Evolutionary conservation across 768 basidiomycete genomes (phyloP).

Genomic region (Suillus ampliporus): DNA sequence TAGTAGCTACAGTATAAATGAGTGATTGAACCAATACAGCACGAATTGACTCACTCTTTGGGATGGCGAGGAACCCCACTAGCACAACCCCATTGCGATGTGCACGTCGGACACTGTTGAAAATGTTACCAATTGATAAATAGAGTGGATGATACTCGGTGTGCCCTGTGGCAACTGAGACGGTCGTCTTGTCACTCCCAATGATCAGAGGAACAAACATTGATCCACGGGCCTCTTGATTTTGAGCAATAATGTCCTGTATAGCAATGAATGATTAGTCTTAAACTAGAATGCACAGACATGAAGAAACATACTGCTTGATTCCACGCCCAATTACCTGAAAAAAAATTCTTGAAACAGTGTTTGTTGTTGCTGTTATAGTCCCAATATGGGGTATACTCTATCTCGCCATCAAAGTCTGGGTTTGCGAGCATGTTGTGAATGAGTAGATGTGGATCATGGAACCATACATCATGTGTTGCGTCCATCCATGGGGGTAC

Average conservation of each 20-base stretch:
- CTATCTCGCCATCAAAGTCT: constrained; percentile 24
- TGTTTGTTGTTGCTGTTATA: constrained; percentile 19
- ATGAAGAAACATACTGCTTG: constrained; percentile 34
- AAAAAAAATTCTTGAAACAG: constrained; percentile 27
- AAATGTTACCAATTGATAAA: constrained; percentile 22
- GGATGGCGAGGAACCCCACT: constrained; percentile 24
- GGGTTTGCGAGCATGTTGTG: constrained; percentile 29
- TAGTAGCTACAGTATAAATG: constrained; percentile 4
- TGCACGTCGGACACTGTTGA: constrained; percentile 19
- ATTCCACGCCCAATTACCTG: constrained; percentile 35
- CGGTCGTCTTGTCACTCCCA: constrained; percentile 33
- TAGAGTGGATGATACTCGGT: constrained; percentile 32
- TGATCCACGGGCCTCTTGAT: constrained; percentile 17
- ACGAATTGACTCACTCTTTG: constrained; percentile 20
- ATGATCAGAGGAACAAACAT: constrained; percentile 25
- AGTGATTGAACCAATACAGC: background rate
- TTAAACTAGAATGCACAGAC: too few species aligned
- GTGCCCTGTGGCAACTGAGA: constrained; percentile 29
- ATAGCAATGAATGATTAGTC: too few species aligned
- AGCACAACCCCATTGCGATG: constrained; percentile 15
- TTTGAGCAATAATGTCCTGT: constrained; percentile 18
- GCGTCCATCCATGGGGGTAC: constrained; percentile 33
- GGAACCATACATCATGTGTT: constrained; percentile 35
- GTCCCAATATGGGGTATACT: constrained; percentile 24
- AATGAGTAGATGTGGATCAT: constrained; percentile 22